phyloP scores from a whole-genome alignment of 148 eudicot genomes.

The Fagopyrum tataricum region DNA sequence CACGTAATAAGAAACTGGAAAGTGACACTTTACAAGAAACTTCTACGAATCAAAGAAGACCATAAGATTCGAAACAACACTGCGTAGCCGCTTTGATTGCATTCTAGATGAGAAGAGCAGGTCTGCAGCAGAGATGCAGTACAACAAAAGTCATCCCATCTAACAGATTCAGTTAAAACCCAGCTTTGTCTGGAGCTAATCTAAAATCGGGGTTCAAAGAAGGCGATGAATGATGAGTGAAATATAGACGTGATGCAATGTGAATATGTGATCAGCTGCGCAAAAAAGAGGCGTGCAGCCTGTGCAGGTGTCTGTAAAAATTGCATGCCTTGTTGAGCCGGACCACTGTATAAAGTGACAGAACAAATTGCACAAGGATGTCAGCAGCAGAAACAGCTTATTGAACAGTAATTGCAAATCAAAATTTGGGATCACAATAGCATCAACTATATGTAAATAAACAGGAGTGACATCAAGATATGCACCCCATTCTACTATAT shows the following conservation, averaged over 20 bases:
- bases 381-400: not conserved
- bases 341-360: not conserved
- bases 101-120: slow-evolving; percentile 3
- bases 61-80: not conserved
- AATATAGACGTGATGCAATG: slow-evolving; percentile 2
- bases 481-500: not conserved
- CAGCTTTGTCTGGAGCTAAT: not conserved
- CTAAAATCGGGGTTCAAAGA: not conserved
- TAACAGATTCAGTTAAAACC: not conserved
- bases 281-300: not conserved
- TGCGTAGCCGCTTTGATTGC: slow-evolving; percentile 1
- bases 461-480: not conserved
- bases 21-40: not conserved
- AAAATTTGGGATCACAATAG: not conserved
- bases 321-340: not conserved
- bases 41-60: not conserved
- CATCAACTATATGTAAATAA: not conserved
- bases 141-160: not conserved
- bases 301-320: not conserved
- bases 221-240: not conserved
- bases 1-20: not conserved
- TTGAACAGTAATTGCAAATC: not conserved
- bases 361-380: not conserved
- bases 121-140: not conserved
- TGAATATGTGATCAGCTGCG: not conserved